These are phyloP conservation scores for Boletus sp. DNA, from an alignment of 768 basidiomycete genomes.

Conservation along the genomic window DNA sequence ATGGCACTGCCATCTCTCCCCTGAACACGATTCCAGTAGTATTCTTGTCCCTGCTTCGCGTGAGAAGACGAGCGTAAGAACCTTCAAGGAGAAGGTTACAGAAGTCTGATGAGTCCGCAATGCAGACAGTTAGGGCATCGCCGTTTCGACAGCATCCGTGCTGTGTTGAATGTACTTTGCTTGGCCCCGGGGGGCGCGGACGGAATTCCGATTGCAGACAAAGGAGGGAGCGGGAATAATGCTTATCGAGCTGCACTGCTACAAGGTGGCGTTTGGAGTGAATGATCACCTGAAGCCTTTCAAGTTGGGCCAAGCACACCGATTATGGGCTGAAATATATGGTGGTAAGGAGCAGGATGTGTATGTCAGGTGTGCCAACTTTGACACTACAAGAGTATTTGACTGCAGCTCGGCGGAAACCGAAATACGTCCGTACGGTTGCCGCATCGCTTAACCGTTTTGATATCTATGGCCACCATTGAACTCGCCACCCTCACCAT, in stretches of 20 bases:
- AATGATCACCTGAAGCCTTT: neutral
- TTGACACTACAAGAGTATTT: too few species aligned
- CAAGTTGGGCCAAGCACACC: neutral
- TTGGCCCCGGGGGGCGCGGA: neutral
- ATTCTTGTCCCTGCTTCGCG: neutral
- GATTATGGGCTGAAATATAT: neutral
- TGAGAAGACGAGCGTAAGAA: constrained; percentile 1
- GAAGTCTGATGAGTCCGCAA: neutral
- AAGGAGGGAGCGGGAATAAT: neutral
- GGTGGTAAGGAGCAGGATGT: neutral
- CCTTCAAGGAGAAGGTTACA: neutral
- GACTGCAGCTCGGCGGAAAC: too few species aligned
- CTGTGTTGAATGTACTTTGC: neutral
- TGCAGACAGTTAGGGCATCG: neutral
- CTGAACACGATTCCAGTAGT: neutral
- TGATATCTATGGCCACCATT: too few species aligned
- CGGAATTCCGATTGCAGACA: neutral
- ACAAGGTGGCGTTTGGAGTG: neutral
- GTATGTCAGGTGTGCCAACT: too few species aligned
- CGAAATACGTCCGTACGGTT: too few species aligned
- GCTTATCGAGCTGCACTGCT: neutral
- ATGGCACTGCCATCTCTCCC: neutral
- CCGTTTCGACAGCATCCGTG: neutral
- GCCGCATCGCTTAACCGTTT: too few species aligned
- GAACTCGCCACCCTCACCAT: too few species aligned